These are phyloP conservation scores for Cladosporium phlei DNA, from an alignment of 2,329 filamentous ascomycete genomes.

Conservation along the genomic window DNA sequence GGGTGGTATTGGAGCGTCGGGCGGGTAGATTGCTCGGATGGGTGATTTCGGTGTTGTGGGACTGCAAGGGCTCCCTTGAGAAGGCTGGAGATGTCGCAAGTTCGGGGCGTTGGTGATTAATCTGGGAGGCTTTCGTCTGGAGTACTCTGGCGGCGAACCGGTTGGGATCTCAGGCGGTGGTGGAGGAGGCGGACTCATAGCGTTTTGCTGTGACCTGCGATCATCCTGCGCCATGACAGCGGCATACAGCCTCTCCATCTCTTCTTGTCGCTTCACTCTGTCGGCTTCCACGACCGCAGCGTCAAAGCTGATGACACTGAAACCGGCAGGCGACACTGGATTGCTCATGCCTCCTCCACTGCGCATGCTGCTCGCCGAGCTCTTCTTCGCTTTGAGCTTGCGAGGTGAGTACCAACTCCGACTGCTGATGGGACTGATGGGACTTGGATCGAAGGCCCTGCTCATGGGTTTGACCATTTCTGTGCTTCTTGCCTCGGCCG, in stretches of 20 bases:
- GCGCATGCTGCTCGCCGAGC: constrained; percentile 24
- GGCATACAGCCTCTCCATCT: constrained; percentile 86
- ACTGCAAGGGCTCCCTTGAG: constrained; percentile 30
- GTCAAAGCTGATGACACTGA: constrained; percentile 69
- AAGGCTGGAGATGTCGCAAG: constrained; percentile 23
- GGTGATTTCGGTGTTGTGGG: constrained; percentile 35
- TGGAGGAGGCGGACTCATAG: constrained; percentile 11
- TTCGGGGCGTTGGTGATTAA: constrained; percentile 25
- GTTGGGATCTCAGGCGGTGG: background rate
- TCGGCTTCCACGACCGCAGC: constrained; percentile 70
- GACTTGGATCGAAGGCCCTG: constrained; percentile 32
- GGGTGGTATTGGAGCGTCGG: constrained; percentile 25
- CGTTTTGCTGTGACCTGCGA: constrained; percentile 32
- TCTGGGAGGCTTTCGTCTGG: constrained; percentile 17
- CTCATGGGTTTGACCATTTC: constrained; percentile 51
- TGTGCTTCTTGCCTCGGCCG: constrained; percentile 49
- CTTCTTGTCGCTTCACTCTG: constrained; percentile 67
- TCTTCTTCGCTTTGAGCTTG: constrained; percentile 23
- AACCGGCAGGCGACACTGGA: constrained; percentile 38
- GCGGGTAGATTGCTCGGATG: constrained; percentile 46
- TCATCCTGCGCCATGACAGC: constrained; percentile 86
- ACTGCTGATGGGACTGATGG: constrained; percentile 27
- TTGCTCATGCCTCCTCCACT: constrained; percentile 42
- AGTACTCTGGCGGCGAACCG: constrained; percentile 15
- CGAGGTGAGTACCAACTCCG: constrained; percentile 29